A percentile compares a stretch with the other conserved stretches of the same genome.
Evolutionary conservation across 768 basidiomycete genomes (phyloP).

Genomic region (Lepiota subincarnata): DNA sequence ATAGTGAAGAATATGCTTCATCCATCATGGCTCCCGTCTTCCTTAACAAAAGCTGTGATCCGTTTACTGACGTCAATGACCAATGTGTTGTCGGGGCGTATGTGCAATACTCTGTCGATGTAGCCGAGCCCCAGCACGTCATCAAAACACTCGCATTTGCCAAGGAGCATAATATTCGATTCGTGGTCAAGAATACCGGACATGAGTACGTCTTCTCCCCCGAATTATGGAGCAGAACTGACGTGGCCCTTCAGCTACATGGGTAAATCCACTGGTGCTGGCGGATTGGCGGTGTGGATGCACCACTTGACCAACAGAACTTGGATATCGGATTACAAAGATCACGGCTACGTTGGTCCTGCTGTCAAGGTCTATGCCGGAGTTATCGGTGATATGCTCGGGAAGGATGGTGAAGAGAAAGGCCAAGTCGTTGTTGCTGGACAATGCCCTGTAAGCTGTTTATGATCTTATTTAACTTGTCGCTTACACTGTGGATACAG

Average conservation of each 20-base stretch:
- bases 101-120: slow-evolving; percentile 18
- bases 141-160: slow-evolving; percentile 21
- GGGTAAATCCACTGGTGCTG: slow-evolving; percentile 20
- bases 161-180: slow-evolving; percentile 17
- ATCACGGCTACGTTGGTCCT: slow-evolving; percentile 14
- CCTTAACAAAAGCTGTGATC: slow-evolving; percentile 17
- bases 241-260: slow-evolving; percentile 14
- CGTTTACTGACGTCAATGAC: slow-evolving; percentile 13
- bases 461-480: not conserved
- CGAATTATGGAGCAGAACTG: not conserved
- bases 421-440: slow-evolving; percentile 16
- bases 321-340: slow-evolving; percentile 16
- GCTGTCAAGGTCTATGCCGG: slow-evolving; percentile 20
- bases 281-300: slow-evolving; percentile 19
- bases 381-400: slow-evolving; percentile 15
- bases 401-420: slow-evolving; percentile 12
- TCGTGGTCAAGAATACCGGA: slow-evolving; percentile 22
- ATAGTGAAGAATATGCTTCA: slow-evolving; percentile 3
- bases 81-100: slow-evolving; percentile 13
- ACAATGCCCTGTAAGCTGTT: slow-evolving; percentile 18
- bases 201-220: slow-evolving; percentile 14
- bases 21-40: slow-evolving; percentile 11
- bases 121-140: slow-evolving; percentile 16
- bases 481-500: slow-evolving; percentile 11
- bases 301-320: slow-evolving; percentile 15